Base-by-base conservation (phyloP, 768 basidiomycete genomes). In the Psilocybe tampanensis region DNA sequence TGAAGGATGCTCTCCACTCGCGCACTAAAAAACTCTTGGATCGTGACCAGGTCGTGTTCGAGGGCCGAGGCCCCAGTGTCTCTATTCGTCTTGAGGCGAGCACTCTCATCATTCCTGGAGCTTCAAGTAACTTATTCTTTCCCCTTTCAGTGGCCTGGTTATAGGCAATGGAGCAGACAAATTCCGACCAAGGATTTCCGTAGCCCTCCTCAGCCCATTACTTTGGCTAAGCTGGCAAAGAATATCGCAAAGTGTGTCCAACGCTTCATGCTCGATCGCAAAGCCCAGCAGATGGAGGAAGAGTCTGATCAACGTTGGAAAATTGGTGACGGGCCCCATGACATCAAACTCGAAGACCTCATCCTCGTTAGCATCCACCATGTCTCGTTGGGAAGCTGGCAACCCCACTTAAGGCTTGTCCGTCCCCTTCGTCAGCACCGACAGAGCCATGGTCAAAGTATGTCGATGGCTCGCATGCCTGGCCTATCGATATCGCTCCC, bases 171-270 rank as follows among this genome's bases (percentile, higher is more conserved):
- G 89, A 88, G 86, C 54, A 80, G 88, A 54, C 90, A 92, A 67
- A 92, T 92, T 58, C 90, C 90, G 8, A 92, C 90, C 1, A 84
- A 85, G 68, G 90, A 92, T 70, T 92, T 91, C 68, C 81, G 83
- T 36, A 90, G 83, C 60, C 89, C 90, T 0, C 90, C 89, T 36
- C 82, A 87, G 6, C 89, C 86, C 2, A 90, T 92, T 62, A 92
- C 90, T 1, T 79, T 82, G 51, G 80, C 83, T 18, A 92, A 92
- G 66, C 77, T 92, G 15, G 90, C 88, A 0, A 90, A 89, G 67
- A 91, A 90, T 54, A 82, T 92, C 8, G 90, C 89, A 1, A 90
- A 89, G 70, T 88, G 88, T 60, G 79, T 92, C 8, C 76, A 81
- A 43, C 82, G 88, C 39, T 92, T 92, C 68, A 85, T 86, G 56